Conservation (phyloP, 371 early-diverging fungal species). For the Smittium culicis region DNA sequence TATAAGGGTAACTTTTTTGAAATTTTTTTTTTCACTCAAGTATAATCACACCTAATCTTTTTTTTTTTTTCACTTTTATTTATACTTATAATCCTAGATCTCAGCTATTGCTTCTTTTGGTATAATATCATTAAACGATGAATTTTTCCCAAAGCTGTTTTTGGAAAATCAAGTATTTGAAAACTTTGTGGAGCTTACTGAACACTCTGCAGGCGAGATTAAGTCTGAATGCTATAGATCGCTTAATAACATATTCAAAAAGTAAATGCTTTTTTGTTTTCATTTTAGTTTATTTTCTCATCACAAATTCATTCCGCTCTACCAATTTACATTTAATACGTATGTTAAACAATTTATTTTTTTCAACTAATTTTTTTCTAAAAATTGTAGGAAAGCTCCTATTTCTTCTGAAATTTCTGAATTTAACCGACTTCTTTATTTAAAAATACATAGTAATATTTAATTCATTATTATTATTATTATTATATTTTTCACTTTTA, state of each 20-base stretch:
- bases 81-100: not conserved
- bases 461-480: no score
- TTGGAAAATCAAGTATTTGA: slow-evolving; percentile 20
- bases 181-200: slow-evolving; percentile 17
- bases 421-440: no score
- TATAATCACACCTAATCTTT: not conserved
- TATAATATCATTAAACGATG: not conserved
- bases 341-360: no score
- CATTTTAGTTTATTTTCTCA: no score
- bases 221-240: slow-evolving; percentile 22
- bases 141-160: not conserved
- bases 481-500: no score
- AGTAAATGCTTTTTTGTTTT: slow-evolving; percentile 2
- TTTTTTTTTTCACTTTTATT: not conserved
- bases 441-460: no score
- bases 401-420: no score
- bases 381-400: no score
- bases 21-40: not conserved
- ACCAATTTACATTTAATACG: no score
- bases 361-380: no score
- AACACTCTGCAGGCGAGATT: slow-evolving; percentile 14
- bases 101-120: not conserved
- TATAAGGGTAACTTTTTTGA: not conserved
- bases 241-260: slow-evolving; percentile 24
- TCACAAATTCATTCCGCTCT: no score